Evolutionary conservation across 2,329 filamentous ascomycete genomes (phyloP).

Genomic region (Botryotinia calthae): DNA sequence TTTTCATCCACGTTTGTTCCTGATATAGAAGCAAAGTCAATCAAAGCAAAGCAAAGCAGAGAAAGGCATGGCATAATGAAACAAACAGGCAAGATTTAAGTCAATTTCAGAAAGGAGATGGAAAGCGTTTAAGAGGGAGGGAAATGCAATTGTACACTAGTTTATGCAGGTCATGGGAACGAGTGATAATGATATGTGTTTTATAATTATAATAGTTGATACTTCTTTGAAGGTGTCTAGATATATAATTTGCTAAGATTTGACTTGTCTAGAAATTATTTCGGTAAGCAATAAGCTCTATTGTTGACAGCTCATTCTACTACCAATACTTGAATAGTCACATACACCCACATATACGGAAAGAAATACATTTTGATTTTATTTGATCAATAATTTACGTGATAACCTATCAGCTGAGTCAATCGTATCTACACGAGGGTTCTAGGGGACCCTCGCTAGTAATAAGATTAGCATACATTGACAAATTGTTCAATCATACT

Average conservation of each 20-base stretch:
- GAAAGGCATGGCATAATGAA: no score
- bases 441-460: neutral
- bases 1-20: neutral
- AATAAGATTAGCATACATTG: neutral
- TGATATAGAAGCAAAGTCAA: neutral
- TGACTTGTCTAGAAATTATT: neutral
- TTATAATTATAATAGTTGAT: no score
- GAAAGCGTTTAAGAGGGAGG: neutral
- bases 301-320: neutral
- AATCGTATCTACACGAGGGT: neutral
- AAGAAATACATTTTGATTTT: neutral
- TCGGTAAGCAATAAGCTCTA: neutral
- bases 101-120: neutral
- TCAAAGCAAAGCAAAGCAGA: neutral
- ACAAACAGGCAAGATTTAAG: neutral
- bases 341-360: neutral
- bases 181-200: neutral
- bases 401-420: neutral
- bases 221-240: neutral
- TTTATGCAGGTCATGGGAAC: neutral
- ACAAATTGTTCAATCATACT: neutral
- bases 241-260: neutral
- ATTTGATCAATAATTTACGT: neutral
- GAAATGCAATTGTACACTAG: neutral
- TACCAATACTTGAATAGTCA: neutral